Conservation (phyloP, 2,329 filamentous ascomycete species). For the Clarireedia homoeocarpa region DNA sequence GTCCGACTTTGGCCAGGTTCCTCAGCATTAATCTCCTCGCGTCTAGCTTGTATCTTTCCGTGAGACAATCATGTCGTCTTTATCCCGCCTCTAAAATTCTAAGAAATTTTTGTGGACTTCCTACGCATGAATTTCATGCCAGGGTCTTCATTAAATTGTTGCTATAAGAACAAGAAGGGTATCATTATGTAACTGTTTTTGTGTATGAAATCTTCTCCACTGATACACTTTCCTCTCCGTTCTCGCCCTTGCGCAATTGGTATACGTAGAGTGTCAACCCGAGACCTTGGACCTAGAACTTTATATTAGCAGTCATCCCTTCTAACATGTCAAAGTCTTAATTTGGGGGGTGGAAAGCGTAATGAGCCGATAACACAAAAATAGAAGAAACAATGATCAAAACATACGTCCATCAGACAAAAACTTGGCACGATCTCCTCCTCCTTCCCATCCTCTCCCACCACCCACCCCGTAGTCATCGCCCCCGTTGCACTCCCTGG, state of each 20-base stretch:
- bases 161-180: background rate
- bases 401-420: slow-evolving; percentile 92
- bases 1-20: too few species aligned
- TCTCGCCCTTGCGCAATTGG: slow-evolving; percentile 68
- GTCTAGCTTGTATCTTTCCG: background rate
- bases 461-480: slow-evolving; percentile 49
- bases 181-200: slow-evolving; percentile 47
- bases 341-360: too few species aligned
- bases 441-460: slow-evolving; percentile 60
- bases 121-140: background rate
- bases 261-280: slow-evolving; percentile 95
- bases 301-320: background rate
- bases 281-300: slow-evolving; percentile 77
- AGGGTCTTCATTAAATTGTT: background rate
- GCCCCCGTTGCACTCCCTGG: slow-evolving; percentile 60
- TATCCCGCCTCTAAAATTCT: background rate
- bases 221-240: slow-evolving; percentile 69
- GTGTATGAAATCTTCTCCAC: slow-evolving; percentile 84
- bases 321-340: background rate
- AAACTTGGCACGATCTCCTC: slow-evolving; percentile 83
- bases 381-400: background rate
- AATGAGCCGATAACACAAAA: background rate
- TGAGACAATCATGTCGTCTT: background rate
- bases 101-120: background rate
- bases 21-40: background rate